Conservation (phyloP, 179 eudicot species). For the Dionaea muscipula region DNA sequence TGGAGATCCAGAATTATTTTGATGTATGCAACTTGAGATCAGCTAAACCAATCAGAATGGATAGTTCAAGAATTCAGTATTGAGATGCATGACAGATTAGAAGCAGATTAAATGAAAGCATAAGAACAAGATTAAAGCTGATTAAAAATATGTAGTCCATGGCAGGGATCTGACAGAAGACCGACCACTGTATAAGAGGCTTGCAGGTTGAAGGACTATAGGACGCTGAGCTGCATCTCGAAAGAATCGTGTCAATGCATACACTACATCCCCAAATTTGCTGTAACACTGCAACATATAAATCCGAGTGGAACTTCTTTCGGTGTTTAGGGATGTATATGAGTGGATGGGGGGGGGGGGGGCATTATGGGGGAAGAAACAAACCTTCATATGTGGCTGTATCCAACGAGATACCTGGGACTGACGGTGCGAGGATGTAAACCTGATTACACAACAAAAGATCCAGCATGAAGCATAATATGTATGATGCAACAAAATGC, state of each 20-base stretch:
- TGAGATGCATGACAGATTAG: background rate
- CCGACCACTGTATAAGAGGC: conserved; percentile 25
- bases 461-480: conserved; percentile 2
- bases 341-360: too few relatives aligned
- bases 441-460: conserved; percentile 33
- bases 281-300: conserved; percentile 80
- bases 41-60: too few relatives aligned
- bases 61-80: background rate
- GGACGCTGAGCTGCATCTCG: conserved; percentile 51
- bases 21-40: too few relatives aligned
- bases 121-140: background rate
- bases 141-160: background rate
- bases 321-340: too few relatives aligned
- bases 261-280: conserved; percentile 85
- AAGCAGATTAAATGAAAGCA: background rate
- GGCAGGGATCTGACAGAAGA: background rate
- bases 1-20: too few relatives aligned
- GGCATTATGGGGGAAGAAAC: conserved; percentile 11
- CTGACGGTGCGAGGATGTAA: conserved; percentile 59
- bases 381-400: conserved; percentile 87
- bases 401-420: conserved; percentile 90
- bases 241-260: conserved; percentile 78
- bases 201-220: conserved; percentile 34
- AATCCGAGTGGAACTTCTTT: too few relatives aligned
- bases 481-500: background rate